Conservation (phyloP, 1,284 basidiomycete species). For the Boletus smithii region DNA sequence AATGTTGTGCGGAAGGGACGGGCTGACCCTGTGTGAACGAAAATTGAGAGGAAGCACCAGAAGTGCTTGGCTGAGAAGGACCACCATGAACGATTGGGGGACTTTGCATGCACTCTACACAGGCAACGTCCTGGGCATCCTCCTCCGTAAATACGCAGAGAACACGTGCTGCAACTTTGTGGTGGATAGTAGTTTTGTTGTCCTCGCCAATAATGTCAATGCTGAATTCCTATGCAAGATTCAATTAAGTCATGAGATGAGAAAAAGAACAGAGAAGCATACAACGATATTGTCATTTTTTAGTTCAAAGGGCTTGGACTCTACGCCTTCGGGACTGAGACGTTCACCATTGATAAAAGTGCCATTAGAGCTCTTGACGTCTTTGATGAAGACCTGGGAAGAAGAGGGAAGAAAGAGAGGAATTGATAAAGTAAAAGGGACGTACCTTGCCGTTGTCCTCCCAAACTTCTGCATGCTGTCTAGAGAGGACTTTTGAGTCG, state of each 20-base stretch:
- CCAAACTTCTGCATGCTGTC: constrained; percentile 99
- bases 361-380: constrained; percentile 97
- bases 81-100: constrained; percentile 22
- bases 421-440: constrained; percentile 4
- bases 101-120: constrained; percentile 50
- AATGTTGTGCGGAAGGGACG: constrained; percentile 42
- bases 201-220: constrained; percentile 99
- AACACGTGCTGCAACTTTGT: constrained; percentile 95
- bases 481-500: constrained; percentile 93
- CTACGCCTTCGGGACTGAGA: constrained; percentile 85
- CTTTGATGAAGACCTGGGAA: constrained; percentile 90
- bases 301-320: constrained; percentile 91
- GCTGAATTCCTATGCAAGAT: constrained; percentile 80
- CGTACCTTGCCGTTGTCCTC: constrained; percentile 82
- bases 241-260: background rate
- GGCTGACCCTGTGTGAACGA: constrained; percentile 35
- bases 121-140: constrained; percentile 71
- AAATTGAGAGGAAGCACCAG: constrained; percentile 33
- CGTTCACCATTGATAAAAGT: constrained; percentile 98
- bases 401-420: constrained; percentile 3
- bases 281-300: constrained; percentile 92
- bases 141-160: constrained; percentile 86
- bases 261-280: constrained; percentile 29
- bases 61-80: constrained; percentile 31
- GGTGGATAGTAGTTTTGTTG: constrained; percentile 97